These are phyloP conservation scores for Cytospora piceae DNA, from an alignment of 2,329 filamentous ascomycete species.

Conservation along the genomic window DNA sequence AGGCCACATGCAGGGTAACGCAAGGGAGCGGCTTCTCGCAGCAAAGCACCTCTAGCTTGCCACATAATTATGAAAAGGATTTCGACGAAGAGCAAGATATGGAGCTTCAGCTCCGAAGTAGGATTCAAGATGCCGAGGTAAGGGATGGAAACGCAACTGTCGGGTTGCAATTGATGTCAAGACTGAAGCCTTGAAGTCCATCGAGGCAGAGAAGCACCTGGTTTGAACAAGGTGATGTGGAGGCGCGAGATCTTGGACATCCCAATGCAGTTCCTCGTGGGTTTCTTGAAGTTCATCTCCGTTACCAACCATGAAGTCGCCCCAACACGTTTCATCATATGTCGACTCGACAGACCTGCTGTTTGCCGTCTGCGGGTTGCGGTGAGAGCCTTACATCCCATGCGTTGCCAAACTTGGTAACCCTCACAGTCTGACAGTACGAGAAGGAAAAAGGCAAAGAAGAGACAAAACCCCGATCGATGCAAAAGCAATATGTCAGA, in stretches of 20 bases:
- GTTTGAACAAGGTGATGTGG: neutral
- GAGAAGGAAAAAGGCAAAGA: neutral
- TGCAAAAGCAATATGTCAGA: neutral
- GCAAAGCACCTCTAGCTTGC: neutral
- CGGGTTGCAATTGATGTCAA: neutral
- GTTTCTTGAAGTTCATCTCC: constrained; percentile 4
- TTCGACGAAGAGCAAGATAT: neutral
- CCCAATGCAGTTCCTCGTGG: constrained; percentile 18
- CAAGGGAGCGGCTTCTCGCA: constrained; percentile 1
- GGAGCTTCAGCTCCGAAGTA: neutral
- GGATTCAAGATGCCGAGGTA: neutral
- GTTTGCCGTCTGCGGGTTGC: neutral
- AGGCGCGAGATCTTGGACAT: neutral
- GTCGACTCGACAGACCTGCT: neutral
- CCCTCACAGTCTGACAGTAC: neutral
- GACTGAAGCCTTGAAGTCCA: neutral
- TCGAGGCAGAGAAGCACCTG: neutral
- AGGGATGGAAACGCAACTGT: neutral
- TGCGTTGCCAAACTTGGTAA: neutral
- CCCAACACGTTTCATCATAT: constrained; percentile 22
- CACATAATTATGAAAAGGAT: neutral
- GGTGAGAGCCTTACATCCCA: constrained; percentile 10
- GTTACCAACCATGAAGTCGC: constrained; percentile 5
- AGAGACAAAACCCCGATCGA: neutral
- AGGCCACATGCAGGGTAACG: neutral